Evolutionary conservation across 371 early-diverging fungal species (phyloP).

Genomic region (Apophysomyces ossiformis): DNA sequence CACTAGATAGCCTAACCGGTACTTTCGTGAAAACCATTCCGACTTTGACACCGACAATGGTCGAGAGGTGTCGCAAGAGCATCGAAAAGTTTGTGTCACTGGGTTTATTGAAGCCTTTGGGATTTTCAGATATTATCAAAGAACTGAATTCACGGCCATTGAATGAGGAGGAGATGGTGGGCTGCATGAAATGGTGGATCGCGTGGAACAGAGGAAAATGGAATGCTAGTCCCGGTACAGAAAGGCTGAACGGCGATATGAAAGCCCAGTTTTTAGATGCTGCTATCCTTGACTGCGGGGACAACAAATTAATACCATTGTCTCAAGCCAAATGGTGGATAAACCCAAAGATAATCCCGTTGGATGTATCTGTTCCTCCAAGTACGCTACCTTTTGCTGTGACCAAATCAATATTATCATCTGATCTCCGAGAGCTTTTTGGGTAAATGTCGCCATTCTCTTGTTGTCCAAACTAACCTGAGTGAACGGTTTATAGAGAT

Average conservation of each 20-base stretch:
- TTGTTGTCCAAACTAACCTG: not conserved
- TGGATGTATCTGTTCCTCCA: constrained; percentile 65
- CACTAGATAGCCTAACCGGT: constrained; percentile 35
- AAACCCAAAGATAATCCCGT: constrained; percentile 66
- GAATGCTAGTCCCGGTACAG: constrained; percentile 20
- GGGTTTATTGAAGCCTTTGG: constrained; percentile 41
- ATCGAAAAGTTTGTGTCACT: constrained; percentile 57
- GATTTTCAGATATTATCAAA: constrained; percentile 66
- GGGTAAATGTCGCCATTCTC: constrained; percentile 33
- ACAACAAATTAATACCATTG: constrained; percentile 48
- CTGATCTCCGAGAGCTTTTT: constrained; percentile 61
- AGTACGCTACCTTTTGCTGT: constrained; percentile 67
- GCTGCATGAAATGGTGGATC: constrained; percentile 83
- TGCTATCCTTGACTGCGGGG: constrained; percentile 46
- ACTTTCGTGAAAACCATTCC: constrained; percentile 71
- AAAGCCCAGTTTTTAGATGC: constrained; percentile 35
- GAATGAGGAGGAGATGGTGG: constrained; percentile 63
- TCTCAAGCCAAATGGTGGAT: constrained; percentile 54
- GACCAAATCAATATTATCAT: constrained; percentile 59
- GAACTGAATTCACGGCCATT: constrained; percentile 68
- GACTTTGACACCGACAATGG: constrained; percentile 52
- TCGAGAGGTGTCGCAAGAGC: constrained; percentile 59
- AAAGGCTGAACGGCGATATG: constrained; percentile 9
- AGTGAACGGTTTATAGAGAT: constrained; percentile 22
- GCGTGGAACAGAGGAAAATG: constrained; percentile 28